Evolutionary conservation across 2,329 filamentous ascomycete species (phyloP).

Genomic region (Cadophora luteo-olivacea): DNA sequence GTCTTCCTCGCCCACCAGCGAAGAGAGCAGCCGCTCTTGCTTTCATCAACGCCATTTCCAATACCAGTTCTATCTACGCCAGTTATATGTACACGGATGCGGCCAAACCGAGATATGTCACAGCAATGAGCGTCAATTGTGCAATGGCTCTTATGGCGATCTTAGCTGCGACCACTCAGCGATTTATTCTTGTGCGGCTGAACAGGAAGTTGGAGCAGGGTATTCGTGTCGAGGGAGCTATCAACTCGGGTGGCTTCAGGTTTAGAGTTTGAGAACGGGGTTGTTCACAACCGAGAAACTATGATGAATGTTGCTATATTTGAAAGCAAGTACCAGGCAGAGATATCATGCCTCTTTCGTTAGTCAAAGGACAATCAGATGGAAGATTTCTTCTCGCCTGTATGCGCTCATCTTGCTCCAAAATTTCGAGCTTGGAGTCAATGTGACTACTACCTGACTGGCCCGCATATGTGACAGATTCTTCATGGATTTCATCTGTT

Average conservation of each 20-base stretch:
- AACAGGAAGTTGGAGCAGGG: slow-evolving; percentile 75
- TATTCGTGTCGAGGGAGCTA: slow-evolving; percentile 54
- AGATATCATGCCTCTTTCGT: not conserved
- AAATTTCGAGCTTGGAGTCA: no score
- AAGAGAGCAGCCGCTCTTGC: slow-evolving; percentile 68
- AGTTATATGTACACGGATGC: slow-evolving; percentile 69
- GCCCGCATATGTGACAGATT: no score
- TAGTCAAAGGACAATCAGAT: not conserved
- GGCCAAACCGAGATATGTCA: slow-evolving; percentile 40
- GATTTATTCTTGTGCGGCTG: slow-evolving; percentile 66
- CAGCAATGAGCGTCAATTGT: slow-evolving; percentile 72
- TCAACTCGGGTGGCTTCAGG: slow-evolving; percentile 68
- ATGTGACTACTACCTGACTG: no score
- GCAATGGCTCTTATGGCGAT: slow-evolving; percentile 69
- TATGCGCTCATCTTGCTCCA: no score
- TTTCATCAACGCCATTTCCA: slow-evolving; percentile 77
- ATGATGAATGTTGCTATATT: not conserved
- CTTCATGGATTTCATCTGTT: no score
- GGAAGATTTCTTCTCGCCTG: no score
- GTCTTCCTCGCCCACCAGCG: slow-evolving; percentile 75
- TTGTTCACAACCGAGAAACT: not conserved
- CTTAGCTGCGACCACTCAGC: slow-evolving; percentile 64
- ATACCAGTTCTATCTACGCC: slow-evolving; percentile 73
- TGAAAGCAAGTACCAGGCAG: not conserved
- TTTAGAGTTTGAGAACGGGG: slow-evolving; percentile 59